Evolutionary conservation across 345 rosid species (phyloP).

Genomic region (Eucalyptus microcorys): DNA sequence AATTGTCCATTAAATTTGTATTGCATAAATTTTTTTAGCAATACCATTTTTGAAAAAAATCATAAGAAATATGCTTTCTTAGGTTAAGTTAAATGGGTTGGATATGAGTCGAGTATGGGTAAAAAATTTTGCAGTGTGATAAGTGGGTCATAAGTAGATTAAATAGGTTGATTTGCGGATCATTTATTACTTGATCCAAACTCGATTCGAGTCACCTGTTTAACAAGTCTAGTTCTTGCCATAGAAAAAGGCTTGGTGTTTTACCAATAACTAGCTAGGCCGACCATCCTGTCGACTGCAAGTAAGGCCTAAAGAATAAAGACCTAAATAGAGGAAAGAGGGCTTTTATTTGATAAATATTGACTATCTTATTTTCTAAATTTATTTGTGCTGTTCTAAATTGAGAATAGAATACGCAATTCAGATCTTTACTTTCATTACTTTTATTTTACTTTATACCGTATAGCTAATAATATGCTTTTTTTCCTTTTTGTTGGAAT

Average conservation of each 20-base stretch:
- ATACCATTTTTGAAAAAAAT: no score
- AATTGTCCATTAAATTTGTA: no score
- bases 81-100: no score
- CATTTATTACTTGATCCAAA: no score
- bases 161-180: fast-evolving
- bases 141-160: no score
- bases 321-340: neutral
- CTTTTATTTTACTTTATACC: neutral
- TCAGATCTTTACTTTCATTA: neutral
- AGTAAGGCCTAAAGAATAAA: neutral
- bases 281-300: neutral
- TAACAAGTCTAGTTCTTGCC: neutral
- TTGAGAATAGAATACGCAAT: neutral
- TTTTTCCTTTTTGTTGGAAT: neutral
- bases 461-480: neutral
- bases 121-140: no score
- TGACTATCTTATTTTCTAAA: neutral
- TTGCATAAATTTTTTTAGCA: no score
- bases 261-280: neutral
- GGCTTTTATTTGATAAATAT: neutral
- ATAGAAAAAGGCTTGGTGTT: neutral
- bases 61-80: no score
- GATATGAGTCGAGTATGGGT: no score
- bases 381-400: no score
- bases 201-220: fast-evolving